These are phyloP conservation scores for Arabidopsis suecica DNA, from an alignment of 345 rosid species.

Conservation along the genomic window DNA sequence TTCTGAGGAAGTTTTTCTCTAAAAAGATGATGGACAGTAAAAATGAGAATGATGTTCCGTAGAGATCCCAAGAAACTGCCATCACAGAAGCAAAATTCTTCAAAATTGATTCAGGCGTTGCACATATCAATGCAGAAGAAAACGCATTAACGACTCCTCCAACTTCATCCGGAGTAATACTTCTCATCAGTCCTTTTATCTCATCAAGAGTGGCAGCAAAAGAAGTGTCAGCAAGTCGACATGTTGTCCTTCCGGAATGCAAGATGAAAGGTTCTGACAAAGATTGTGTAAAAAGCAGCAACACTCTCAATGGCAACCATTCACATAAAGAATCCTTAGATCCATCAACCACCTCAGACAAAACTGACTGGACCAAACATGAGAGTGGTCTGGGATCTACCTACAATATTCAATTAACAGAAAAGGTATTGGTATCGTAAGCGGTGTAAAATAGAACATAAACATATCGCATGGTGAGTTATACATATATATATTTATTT, in stretches of 20 bases:
- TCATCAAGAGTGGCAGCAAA: constrained; percentile 56
- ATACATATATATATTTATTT: constrained; percentile 65
- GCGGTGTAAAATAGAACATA: constrained; percentile 27
- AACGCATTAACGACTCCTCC: constrained; percentile 58
- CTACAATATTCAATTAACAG: constrained; percentile 52
- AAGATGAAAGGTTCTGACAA: constrained; percentile 44
- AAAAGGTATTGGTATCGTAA: constrained; percentile 38
- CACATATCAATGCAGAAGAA: constrained; percentile 66
- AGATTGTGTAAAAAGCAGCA: constrained; percentile 62
- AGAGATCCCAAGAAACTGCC: constrained; percentile 58
- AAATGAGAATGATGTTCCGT: constrained; percentile 54
- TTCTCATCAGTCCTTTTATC: constrained; percentile 53
- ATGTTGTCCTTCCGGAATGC: constrained; percentile 46
- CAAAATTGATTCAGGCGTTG: constrained; percentile 62
- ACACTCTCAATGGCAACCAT: constrained; percentile 78
- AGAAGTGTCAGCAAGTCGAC: constrained; percentile 53
- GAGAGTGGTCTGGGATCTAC: constrained; percentile 71
- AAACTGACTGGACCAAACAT: constrained; percentile 63
- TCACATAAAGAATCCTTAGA: constrained; percentile 62
- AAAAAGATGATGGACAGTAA: constrained; percentile 59
- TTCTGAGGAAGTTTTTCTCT: constrained; percentile 57
- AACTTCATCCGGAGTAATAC: constrained; percentile 46
- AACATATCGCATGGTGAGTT: constrained; percentile 30
- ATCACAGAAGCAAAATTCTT: constrained; percentile 60
- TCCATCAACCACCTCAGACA: constrained; percentile 66